Evolutionary conservation across 768 basidiomycete species (phyloP), one percentile per base, ranked within the genome.

Genomic region (Mycena amicta): DNA sequence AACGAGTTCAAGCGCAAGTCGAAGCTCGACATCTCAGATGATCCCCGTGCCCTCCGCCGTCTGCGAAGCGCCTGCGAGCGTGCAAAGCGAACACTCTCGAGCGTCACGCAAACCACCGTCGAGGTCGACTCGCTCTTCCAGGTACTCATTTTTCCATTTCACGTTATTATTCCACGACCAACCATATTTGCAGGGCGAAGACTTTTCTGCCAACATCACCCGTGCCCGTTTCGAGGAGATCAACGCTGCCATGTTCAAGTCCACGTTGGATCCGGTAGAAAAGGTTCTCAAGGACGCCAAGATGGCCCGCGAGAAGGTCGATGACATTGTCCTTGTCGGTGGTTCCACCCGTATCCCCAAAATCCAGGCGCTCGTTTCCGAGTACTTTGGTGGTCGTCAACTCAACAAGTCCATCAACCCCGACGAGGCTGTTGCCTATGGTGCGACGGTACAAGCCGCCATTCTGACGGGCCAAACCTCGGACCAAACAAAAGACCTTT

Each of bases 321-420:
- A 98, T 72, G 97, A 99, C 70, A 98, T 99, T 65, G 97, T 99
- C 74, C 93, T 99, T 59, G 97, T 99, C 65, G 97, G 97, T 82
- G 97, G 97, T 63, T 99, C 97, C 57, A 99, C 97, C 68, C 97
- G 97, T 87, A 99, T 99, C 72, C 97, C 97, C 65, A 98, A 98
- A 83, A 92, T 99, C 67, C 95, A 98, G 78, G 85, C 95, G 27
- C 89, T 99, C 59, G 97, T 99, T 53, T 98, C 95, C 57, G 97
- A 99, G 74, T 96, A 89, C 85, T 99, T 99, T 75, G 92, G 92
- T 75, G 95, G 94, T 61, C 94, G 96, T 69, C 92, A 95, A 74
- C 80, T 98, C 72, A 98, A 98, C 89, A 99, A 99, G 85, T 97
- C 95, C 59, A 99, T 99, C 81, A 99, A 99, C 86, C 97, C 97